Base-by-base conservation (phyloP, 176 grass and related monocot genomes). In the Carex littledalei region DNA sequence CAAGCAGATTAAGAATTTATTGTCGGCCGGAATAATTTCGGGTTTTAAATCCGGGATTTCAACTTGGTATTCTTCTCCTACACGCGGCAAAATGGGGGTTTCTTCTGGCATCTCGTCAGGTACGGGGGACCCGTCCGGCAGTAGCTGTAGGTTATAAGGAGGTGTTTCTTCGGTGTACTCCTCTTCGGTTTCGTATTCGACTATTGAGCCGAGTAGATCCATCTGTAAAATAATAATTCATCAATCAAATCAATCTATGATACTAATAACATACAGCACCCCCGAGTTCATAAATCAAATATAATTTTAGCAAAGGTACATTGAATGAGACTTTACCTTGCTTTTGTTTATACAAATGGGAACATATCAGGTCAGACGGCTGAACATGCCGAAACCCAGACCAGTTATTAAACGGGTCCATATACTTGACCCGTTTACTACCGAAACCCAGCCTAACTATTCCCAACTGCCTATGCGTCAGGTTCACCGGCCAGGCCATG, bases 51-150 rank as follows among this genome's bases (percentile, higher is more conserved):
- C 69, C 17, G 93, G 93, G 72, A 98, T 87, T 88, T 89, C 91
- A 65, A 88, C 93, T 84, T 98, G 96, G 85, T 95, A 88, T 43
- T 86, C 87, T 80, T 86, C 89, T 89, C 96, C 96, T 79, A 92
- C 87, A 39, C 90, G 83, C 65, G 90, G 87, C 82, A 61, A 92
- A 65, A 92, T 64, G 35, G 64, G 89, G 16, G 84, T 68, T 67
- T 98, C 91, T 65, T 92, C 88, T 84, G 82, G 82, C 45, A 84
- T 86, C 75, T 71, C 92, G 71, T 91, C 86, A 24, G 64, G 81
- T 81, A 63, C 79, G 58, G 78, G 53, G 8, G 85, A 86, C 85
- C 60, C 75, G 82, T 89, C 83, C 63, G 87, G 88, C 83, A 85
- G 89, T 89, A 81, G 63, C 15, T 90, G 75, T 4, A 83, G 43